Evolutionary conservation across 2,329 filamentous ascomycete genomes (phyloP).

Genomic region (Ceratocystis ficicola): DNA sequence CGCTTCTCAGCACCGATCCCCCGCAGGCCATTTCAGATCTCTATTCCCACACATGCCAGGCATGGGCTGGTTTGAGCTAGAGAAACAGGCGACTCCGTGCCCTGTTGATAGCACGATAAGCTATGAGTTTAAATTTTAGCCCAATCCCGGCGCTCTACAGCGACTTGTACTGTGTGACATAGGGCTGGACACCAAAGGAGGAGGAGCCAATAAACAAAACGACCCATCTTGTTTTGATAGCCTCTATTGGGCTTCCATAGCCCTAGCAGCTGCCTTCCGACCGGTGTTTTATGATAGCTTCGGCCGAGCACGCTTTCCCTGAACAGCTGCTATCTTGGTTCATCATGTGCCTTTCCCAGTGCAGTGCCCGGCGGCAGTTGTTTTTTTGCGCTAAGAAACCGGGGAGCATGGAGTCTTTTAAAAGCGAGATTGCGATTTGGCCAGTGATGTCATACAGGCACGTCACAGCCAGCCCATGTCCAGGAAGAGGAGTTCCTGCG

Average conservation of each 20-base stretch:
- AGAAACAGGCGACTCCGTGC: constrained; percentile 11
- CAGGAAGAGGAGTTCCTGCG: neutral
- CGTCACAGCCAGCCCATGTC: neutral
- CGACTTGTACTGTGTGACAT: neutral
- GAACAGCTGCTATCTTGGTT: neutral
- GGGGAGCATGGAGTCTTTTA: neutral
- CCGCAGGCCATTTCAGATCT: neutral
- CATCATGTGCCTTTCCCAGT: constrained; percentile 1
- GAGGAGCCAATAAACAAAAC: neutral
- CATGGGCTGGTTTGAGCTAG: neutral
- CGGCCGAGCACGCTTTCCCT: neutral
- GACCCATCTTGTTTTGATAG: too few species aligned
- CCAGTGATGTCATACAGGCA: neutral
- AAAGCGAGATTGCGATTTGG: neutral
- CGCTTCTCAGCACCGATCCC: neutral
- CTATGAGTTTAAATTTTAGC: constrained; percentile 5
- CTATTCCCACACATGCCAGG: neutral
- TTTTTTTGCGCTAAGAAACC: neutral
- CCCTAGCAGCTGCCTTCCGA: neutral
- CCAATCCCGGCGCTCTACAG: neutral
- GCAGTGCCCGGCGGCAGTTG: neutral
- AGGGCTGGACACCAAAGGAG: neutral
- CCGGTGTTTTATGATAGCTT: neutral
- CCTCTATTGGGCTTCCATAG: neutral
- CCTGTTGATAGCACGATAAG: constrained; percentile 3